Evolutionary conservation across 2,329 filamentous ascomycete genomes (phyloP), one percentile per base, ranked within the genome.

Genomic region (Diaporthe sp.): DNA sequence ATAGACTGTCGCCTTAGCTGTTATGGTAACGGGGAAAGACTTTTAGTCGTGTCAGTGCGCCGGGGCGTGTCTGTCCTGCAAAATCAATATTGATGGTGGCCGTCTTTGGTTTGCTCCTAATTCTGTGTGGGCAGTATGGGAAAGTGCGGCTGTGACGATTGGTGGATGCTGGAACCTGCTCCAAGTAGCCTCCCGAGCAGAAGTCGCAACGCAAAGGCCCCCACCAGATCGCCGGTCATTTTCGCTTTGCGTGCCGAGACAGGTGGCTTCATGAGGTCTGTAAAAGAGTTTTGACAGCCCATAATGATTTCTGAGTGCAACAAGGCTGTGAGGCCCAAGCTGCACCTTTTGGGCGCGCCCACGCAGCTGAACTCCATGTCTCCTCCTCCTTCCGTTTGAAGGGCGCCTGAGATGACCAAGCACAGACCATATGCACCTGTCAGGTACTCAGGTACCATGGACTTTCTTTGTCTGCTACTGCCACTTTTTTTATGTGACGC

Each of bases 161-260:
- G 31, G 28, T 49, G 47, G 44, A 15, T 34, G 61, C 61, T 34
- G 9, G 15, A 44, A 63, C 39, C 15, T 31, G n/a, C 6, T 13
- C n/a, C 9, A 61, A 8, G 44, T 8, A 51, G 63, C 31, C 44
- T 51, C 20, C 44, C 63, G 31, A 25, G 20, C 22, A 68, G 44
- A 51, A 3, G 28, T 13, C n/a, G 17, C 7, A 6, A 12, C 28
- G 17, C 42, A 34, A 67, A 67, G 28, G 42, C 25, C 20, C 39
- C 28, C 10, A n/a, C 1, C 3, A 5, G 7, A 31, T 9, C 1
- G 28, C 1, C 2, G 1, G 6, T 51, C 13, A 8, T 5, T 12
- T 20, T 2, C 22, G 13, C 2, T 12, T 20, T 2, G 17, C 9
- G 25, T 37, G 12, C 13, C 3, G 0, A 17, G 8, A 17, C 2